Base-by-base conservation (phyloP, 208 protist genomes). In the Crithidia bombi region DNA sequence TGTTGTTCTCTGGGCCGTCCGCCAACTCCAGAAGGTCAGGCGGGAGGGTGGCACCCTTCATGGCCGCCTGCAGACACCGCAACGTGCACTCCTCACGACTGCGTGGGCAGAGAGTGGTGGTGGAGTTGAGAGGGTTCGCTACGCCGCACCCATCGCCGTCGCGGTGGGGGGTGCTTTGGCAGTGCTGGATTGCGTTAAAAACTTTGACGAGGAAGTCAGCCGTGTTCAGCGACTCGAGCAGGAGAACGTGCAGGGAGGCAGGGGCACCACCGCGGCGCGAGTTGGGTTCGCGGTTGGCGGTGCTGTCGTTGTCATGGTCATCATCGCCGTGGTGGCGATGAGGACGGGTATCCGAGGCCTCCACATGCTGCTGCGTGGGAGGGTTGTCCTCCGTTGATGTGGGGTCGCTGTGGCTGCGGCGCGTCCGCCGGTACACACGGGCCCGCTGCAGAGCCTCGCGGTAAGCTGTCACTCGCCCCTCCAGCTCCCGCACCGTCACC, bases 191-290 rank as follows among this genome's bases (percentile, higher is more conserved):
- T 0, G 90, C 87, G 68, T 90, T 93, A 57, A 85, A 81, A 6
- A 92, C 90, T 69, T 89, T 90, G 17, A 87, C 82, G 19, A 95
- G 69, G 46, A 85, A 95, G 47, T 81, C 80, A 7, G 75, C 70
- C 6, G 71, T 55, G 35, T 81, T 73, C 19, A 87, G 75, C 36
- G 74, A 82, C 68, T 88, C 52, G 41, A 83, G 75, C 28, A 89
- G 76, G 11, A 86, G 59, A 15, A 75, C 69, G 30, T 82, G 69
- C 41, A 78, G 49, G 0, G 73, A 73, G n/a, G 66, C 58, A 32
- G 52, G 52, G 5, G 41, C 33, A 58, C 61, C 65, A 47, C 50
- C 12, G 23, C n/a, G 32, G 11, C 39, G 33, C 28, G 38, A 12
- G 26, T 63, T 41, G 19, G 26, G 56, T 25, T 59, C 59, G 7